A percentile compares a stretch with the other conserved stretches of the same genome.
phyloP scores from a whole-genome alignment of 345 rosid species.

The Populus davidiana region DNA sequence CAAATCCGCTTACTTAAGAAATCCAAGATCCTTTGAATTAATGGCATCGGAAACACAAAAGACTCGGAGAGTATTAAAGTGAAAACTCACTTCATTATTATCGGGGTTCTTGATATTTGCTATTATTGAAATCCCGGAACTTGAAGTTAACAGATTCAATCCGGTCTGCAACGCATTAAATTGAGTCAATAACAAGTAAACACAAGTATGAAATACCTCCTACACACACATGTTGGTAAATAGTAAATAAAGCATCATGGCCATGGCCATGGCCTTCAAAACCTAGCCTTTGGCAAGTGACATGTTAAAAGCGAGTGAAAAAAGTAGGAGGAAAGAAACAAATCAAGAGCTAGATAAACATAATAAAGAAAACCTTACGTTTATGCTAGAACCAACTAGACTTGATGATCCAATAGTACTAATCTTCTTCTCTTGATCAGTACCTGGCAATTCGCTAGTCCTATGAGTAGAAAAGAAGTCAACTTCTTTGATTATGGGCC shows the following conservation, averaged over 20 bases:
- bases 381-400: conserved; percentile 37
- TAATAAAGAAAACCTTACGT: conserved; percentile 43
- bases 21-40: not conserved
- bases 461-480: conserved; percentile 67
- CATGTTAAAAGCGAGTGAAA: not conserved
- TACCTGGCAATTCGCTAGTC: not conserved
- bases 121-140: conserved; percentile 36
- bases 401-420: conserved; percentile 8
- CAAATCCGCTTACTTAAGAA: not conserved
- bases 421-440: conserved; percentile 21
- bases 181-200: conserved; percentile 3
- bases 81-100: conserved; percentile 42
- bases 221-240: not conserved
- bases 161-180: conserved; percentile 43
- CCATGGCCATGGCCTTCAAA: not conserved
- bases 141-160: conserved; percentile 45
- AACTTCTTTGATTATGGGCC: conserved; percentile 54
- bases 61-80: not conserved
- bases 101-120: conserved; percentile 33
- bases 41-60: not conserved
- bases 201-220: not conserved
- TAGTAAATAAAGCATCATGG: not conserved
- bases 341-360: not conserved
- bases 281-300: not conserved
- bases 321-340: not conserved